These are phyloP conservation scores for Chlorociboria aeruginascens DNA, from an alignment of 495 filamentous ascomycete genomes.

Conservation along the genomic window DNA sequence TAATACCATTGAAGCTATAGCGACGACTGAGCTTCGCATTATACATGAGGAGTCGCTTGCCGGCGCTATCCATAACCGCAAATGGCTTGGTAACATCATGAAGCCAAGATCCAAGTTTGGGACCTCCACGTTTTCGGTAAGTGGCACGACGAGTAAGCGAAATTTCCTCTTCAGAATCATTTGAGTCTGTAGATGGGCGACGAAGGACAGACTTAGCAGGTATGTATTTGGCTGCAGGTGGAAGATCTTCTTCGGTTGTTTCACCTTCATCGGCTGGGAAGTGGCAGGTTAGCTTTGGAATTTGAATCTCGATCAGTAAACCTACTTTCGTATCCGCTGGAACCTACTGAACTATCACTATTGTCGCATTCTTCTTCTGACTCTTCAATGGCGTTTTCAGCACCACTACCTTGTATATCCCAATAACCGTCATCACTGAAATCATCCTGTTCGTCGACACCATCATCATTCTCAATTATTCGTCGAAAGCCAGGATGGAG, in stretches of 20 bases:
- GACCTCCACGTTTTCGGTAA: neutral
- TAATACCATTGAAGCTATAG: conserved; percentile 13
- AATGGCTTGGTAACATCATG: conserved; percentile 51
- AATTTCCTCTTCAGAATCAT: conserved; percentile 25
- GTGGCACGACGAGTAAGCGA: conserved; percentile 3
- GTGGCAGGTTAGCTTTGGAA: conserved; percentile 38
- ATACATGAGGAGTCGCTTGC: conserved; percentile 61
- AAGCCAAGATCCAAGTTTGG: conserved; percentile 10
- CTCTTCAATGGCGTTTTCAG: conserved; percentile 21
- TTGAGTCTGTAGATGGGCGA: conserved; percentile 34
- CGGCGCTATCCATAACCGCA: conserved; percentile 55
- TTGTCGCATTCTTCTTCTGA: conserved; percentile 35
- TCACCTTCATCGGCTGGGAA: conserved; percentile 68
- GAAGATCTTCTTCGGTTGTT: conserved; percentile 73
- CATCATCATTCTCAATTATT: conserved; percentile 52
- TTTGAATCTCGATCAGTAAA: conserved; percentile 12
- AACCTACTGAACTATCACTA: conserved; percentile 48
- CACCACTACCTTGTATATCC: conserved; percentile 16
- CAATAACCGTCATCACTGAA: conserved; percentile 23
- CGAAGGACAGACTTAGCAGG: conserved; percentile 45
- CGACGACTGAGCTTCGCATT: conserved; percentile 16
- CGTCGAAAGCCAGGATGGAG: conserved; percentile 57
- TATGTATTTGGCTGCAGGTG: conserved; percentile 41
- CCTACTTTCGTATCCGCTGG: conserved; percentile 75
- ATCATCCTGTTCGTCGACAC: conserved; percentile 31